A percentile compares a stretch with the other conserved stretches of the same genome.
phyloP scores from a whole-genome alignment of 1,139 yeast genomes.

The Yamadazyma jaroonii region DNA sequence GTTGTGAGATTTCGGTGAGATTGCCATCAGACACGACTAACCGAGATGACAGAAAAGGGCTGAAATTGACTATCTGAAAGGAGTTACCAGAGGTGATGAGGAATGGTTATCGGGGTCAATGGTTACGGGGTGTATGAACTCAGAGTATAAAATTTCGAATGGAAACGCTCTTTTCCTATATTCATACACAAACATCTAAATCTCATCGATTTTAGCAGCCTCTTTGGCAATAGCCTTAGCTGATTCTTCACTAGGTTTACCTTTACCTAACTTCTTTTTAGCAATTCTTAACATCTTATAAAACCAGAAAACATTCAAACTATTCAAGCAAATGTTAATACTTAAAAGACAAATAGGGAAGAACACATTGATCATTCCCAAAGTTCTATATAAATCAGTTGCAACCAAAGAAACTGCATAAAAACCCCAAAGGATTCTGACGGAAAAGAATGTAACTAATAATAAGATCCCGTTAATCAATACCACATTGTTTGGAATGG shows the following conservation, averaged over 20 bases:
- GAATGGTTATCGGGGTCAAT: too few relatives aligned
- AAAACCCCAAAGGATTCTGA: constrained; percentile 88
- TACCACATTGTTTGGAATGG: constrained; percentile 45
- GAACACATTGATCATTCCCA: constrained; percentile 24
- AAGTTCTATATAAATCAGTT: constrained; percentile 45
- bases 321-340: constrained; percentile 65
- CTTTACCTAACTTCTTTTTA: constrained; percentile 34
- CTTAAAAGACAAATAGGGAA: constrained; percentile 45
- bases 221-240: constrained; percentile 20
- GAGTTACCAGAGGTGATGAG: too few relatives aligned
- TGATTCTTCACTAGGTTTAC: constrained; percentile 11
- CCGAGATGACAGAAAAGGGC: too few relatives aligned
- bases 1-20: too few relatives aligned
- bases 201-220: constrained; percentile 10
- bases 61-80: too few relatives aligned
- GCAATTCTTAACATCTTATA: constrained; percentile 80
- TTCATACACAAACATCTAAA: neutral
- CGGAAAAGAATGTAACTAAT: constrained; percentile 67
- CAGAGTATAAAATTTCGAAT: too few relatives aligned
- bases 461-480: constrained; percentile 69
- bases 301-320: constrained; percentile 76
- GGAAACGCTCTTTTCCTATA: too few relatives aligned
- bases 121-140: too few relatives aligned
- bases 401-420: constrained; percentile 59
- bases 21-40: too few relatives aligned